Percentiles rank a stretch among this genome's conserved stretches.
Evolutionary conservation across 306 rosid species (phyloP).

Genomic region (Astragalus membranaceus): DNA sequence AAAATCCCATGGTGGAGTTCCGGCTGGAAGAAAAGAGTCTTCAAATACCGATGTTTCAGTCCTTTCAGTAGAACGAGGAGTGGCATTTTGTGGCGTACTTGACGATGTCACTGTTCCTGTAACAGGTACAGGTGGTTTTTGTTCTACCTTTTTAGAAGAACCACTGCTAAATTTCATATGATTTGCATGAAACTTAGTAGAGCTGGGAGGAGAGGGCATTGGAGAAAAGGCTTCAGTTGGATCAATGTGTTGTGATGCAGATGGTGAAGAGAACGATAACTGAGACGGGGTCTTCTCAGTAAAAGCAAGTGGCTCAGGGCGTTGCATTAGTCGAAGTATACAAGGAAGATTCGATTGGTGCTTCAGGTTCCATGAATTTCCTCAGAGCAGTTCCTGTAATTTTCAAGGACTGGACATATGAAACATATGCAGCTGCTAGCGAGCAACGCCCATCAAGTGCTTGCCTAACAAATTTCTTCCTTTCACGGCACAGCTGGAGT

Average conservation of each 20-base stretch:
- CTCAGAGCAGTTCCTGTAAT: constrained; percentile 60
- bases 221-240: constrained; percentile 45
- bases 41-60: constrained; percentile 42
- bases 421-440: constrained; percentile 67
- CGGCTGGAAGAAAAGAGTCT: constrained; percentile 49
- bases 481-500: constrained; percentile 71
- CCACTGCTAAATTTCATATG: constrained; percentile 62
- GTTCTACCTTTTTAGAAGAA: constrained; percentile 54
- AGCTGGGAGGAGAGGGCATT: constrained; percentile 64
- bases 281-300: constrained; percentile 64
- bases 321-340: constrained; percentile 68
- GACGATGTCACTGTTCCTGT: constrained; percentile 61
- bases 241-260: constrained; percentile 46
- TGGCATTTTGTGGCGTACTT: constrained; percentile 31
- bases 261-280: constrained; percentile 64
- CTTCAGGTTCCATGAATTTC: constrained; percentile 68
- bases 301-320: constrained; percentile 61
- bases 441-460: constrained; percentile 91
- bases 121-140: constrained; percentile 47
- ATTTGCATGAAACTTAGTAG: constrained; percentile 48
- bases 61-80: constrained; percentile 37
- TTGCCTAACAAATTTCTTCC: constrained; percentile 78
- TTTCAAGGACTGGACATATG: constrained; percentile 65
- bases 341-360: constrained; percentile 60
- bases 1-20: constrained; percentile 72